Percentiles rank a stretch among this genome's conserved stretches.
phyloP scores from a whole-genome alignment of 306 rosid species.

The Echinosophora koreensis region DNA sequence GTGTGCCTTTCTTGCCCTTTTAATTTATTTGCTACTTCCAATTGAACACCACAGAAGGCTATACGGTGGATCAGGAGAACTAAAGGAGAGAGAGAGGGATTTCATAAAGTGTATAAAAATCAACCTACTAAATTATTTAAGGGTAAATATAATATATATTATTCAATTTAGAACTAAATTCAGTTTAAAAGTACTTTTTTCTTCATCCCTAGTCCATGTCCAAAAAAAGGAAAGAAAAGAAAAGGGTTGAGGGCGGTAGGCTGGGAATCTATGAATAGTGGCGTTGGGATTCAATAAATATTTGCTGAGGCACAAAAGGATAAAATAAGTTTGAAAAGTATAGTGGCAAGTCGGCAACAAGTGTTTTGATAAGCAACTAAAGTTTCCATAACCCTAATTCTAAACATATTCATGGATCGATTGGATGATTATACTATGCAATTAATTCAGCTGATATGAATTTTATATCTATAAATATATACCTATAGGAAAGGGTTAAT shows the following conservation, averaged over 20 bases:
- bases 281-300: slow-evolving; percentile 42
- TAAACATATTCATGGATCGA: background rate
- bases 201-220: background rate
- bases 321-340: slow-evolving; percentile 40
- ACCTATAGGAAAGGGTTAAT: background rate
- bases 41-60: slow-evolving; percentile 35
- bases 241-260: slow-evolving; percentile 21
- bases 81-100: background rate
- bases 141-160: no score
- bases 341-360: background rate
- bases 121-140: no score
- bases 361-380: slow-evolving; percentile 12
- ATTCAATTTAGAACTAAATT: no score
- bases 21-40: slow-evolving; percentile 18
- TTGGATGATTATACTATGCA: background rate
- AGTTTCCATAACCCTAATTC: slow-evolving; percentile 52
- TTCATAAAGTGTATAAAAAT: no score
- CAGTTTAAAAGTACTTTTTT: background rate
- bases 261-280: slow-evolving; percentile 43
- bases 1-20: slow-evolving; percentile 31
- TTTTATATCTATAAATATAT: background rate
- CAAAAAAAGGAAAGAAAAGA: background rate
- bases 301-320: slow-evolving; percentile 41
- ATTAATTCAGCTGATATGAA: background rate
- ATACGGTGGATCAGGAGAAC: slow-evolving; percentile 3